phyloP scores from a whole-genome alignment of 495 filamentous ascomycete species.

The Penicillium robsamsonii region DNA sequence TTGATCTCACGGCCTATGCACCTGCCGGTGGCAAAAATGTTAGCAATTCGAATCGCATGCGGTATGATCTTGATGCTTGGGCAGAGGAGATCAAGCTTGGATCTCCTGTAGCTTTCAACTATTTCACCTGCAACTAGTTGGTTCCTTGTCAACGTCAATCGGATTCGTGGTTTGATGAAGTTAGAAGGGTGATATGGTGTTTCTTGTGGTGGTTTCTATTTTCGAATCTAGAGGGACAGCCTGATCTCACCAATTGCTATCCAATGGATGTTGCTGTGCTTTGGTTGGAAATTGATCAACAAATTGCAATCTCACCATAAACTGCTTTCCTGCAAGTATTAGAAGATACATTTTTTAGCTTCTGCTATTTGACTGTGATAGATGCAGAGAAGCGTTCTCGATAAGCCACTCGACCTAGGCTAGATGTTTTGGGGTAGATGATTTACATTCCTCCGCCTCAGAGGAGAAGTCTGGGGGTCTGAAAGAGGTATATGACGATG shows the following conservation, averaged over 20 bases:
- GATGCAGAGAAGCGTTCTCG: not conserved
- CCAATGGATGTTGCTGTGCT: not conserved
- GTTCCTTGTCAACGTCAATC: not conserved
- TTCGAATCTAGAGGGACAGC: not conserved
- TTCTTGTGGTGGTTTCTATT: not conserved
- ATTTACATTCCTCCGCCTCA: not conserved
- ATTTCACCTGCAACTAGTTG: conserved; percentile 44
- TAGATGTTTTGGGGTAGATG: not conserved
- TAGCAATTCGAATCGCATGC: conserved; percentile 40
- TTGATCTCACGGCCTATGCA: conserved; percentile 44
- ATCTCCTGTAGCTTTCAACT: conserved; percentile 52
- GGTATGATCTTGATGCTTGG: conserved; percentile 51
- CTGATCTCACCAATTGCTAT: not conserved
- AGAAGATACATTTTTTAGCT: not conserved
- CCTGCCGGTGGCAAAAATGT: conserved; percentile 44
- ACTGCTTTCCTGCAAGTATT: not conserved
- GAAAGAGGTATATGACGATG: not conserved
- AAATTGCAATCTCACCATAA: not conserved
- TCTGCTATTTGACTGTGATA: not conserved
- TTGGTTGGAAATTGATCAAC: not conserved
- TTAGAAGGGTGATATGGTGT: not conserved
- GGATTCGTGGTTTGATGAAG: not conserved
- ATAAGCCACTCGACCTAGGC: not conserved
- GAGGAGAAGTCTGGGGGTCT: not conserved
- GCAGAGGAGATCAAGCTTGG: conserved; percentile 49